These are phyloP conservation scores for Trichoderma gracile DNA, from an alignment of 2,329 filamentous ascomycete species.

Conservation along the genomic window DNA sequence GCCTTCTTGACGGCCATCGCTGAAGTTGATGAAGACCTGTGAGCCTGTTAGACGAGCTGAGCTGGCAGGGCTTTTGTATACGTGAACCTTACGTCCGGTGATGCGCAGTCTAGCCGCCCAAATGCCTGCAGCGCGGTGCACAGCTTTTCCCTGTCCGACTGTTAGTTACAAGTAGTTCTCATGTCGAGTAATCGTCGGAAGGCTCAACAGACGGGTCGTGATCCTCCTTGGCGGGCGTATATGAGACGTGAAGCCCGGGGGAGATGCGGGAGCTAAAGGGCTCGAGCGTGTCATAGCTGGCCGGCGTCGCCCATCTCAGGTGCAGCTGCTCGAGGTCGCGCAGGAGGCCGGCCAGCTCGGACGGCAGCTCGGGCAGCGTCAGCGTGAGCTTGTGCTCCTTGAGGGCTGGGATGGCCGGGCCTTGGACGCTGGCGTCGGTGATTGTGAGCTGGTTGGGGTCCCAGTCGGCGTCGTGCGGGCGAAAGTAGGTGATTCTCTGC, in stretches of 20 bases:
- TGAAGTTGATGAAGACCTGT: constrained; percentile 61
- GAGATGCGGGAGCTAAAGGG: constrained; percentile 75
- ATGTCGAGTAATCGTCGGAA: not conserved
- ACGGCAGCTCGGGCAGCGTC: constrained; percentile 70
- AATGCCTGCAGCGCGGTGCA: constrained; percentile 64
- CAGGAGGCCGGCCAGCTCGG: constrained; percentile 63
- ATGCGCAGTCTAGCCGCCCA: constrained; percentile 56
- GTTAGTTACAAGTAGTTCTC: too few species aligned
- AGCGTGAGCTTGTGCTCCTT: constrained; percentile 81
- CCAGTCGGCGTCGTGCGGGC: constrained; percentile 62
- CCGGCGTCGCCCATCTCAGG: constrained; percentile 72
- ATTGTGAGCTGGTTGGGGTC: constrained; percentile 65
- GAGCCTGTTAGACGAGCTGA: constrained; percentile 31
- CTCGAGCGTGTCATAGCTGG: constrained; percentile 58
- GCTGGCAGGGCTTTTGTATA: not conserved
- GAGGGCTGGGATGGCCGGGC: constrained; percentile 60
- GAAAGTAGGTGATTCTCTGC: constrained; percentile 77
- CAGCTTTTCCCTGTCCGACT: constrained; percentile 46
- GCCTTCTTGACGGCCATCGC: constrained; percentile 37
- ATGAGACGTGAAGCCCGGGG: constrained; percentile 80
- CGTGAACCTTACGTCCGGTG: constrained; percentile 33
- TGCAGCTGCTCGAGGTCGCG: constrained; percentile 70
- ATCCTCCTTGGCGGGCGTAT: constrained; percentile 53
- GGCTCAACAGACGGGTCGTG: constrained; percentile 19
- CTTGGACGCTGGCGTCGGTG: constrained; percentile 54